Percentiles rank a stretch among this genome's conserved stretches.
These are phyloP conservation scores for Diutina ranongensis DNA, from an alignment of 1,139 yeast species.

Conservation along the genomic window DNA sequence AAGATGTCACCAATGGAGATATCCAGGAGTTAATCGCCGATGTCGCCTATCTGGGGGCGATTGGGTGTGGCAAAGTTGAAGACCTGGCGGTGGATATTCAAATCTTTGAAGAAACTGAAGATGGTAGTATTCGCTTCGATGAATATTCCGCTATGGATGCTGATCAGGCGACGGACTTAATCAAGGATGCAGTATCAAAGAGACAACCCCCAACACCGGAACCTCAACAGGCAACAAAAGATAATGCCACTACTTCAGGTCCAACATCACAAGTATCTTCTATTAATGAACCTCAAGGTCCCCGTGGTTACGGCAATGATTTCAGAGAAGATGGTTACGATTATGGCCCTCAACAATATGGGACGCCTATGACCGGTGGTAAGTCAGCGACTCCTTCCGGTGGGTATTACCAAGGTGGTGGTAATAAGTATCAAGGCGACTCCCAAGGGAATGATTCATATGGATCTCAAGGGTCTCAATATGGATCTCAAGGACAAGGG, in stretches of 20 bases:
- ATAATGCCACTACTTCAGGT: conserved; percentile 22
- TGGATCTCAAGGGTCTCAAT: neutral
- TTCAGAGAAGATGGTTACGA: neutral
- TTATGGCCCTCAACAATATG: neutral
- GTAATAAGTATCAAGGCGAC: too few species aligned
- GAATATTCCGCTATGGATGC: conserved; percentile 43
- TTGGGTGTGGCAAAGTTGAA: conserved; percentile 61
- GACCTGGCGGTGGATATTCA: conserved; percentile 55
- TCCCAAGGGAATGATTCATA: neutral
- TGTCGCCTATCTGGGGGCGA: conserved; percentile 72
- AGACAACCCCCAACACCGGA: neutral
- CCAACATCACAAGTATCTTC: conserved; percentile 29
- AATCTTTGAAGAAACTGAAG: conserved; percentile 55
- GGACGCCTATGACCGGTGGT: neutral
- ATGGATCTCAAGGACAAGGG: neutral
- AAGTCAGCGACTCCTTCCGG: too few species aligned
- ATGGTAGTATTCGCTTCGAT: conserved; percentile 70
- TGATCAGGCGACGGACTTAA: neutral
- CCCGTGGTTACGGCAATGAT: neutral
- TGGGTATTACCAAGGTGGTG: too few species aligned
- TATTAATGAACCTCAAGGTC: neutral
- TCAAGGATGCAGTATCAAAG: neutral
- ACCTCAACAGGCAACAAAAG: neutral
- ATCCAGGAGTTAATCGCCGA: conserved; percentile 32
- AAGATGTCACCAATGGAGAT: neutral